Percentiles rank a stretch among this genome's conserved stretches.
Conservation (phyloP, 176 grass and related monocot species). For the Avena eriantha region DNA sequence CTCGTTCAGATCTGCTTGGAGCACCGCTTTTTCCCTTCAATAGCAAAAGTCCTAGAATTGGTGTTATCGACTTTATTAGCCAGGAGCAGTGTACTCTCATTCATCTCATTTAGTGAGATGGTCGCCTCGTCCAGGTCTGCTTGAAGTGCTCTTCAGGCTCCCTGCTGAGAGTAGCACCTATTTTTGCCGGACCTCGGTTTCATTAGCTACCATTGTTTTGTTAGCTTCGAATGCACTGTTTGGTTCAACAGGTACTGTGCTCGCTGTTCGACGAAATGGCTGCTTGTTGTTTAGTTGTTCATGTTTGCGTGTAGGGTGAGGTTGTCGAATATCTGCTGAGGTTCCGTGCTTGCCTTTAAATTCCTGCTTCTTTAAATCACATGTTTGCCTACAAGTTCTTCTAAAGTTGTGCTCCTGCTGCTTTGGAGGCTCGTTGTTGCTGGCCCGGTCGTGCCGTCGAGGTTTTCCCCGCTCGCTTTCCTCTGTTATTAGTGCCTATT, state of each 20-base stretch:
- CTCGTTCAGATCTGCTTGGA: constrained; percentile 83
- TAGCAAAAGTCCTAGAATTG: constrained; percentile 56
- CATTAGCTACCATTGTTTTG: constrained; percentile 68
- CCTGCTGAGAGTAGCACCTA: constrained; percentile 66
- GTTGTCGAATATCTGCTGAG: too few species aligned
- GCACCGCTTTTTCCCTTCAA: constrained; percentile 4
- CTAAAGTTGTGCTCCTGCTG: too few species aligned
- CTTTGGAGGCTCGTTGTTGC: too few species aligned
- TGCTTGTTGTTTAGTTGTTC: too few species aligned
- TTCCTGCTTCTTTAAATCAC: too few species aligned
- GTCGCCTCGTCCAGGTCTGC: constrained; percentile 85
- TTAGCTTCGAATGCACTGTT: constrained; percentile 60
- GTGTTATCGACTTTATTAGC: constrained; percentile 72
- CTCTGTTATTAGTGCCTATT: too few species aligned
- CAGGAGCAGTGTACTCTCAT: constrained; percentile 73
- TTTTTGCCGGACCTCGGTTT: constrained; percentile 52
- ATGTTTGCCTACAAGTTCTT: too few species aligned
- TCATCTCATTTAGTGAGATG: constrained; percentile 81
- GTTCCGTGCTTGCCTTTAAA: too few species aligned
- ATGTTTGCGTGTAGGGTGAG: too few species aligned
- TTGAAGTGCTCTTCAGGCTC: constrained; percentile 79
- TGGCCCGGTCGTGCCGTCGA: too few species aligned
- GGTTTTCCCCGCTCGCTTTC: too few species aligned
- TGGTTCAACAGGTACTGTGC: constrained; percentile 36
- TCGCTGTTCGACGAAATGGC: too few species aligned